These are phyloP conservation scores for Chenopodium berlandieri DNA, from an alignment of 148 eudicot genomes.

Conservation along the genomic window DNA sequence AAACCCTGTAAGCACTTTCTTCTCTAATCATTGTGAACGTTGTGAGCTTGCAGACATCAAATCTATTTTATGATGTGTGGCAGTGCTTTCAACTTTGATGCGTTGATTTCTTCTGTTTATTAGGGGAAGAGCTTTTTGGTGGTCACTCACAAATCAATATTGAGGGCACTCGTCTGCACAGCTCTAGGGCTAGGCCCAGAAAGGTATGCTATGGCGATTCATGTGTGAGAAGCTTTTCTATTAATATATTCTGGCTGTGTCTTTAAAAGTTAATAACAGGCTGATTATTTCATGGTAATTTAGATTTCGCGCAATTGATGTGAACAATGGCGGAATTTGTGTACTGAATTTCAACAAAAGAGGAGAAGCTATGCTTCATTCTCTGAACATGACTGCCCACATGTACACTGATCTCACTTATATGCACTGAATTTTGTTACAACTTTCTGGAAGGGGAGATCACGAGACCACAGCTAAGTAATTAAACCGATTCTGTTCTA, in stretches of 20 bases:
- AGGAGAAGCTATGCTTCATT: conserved; percentile 68
- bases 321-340: conserved; percentile 65
- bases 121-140: conserved; percentile 65
- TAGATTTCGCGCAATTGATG: conserved; percentile 66
- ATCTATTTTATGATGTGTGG: neutral
- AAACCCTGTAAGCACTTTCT: conserved; percentile 42
- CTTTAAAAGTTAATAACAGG: neutral
- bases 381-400: conserved; percentile 74
- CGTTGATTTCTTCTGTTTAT: neutral
- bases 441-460: neutral
- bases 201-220: conserved; percentile 37
- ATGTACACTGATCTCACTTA: conserved; percentile 61
- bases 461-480: neutral
- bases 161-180: conserved; percentile 67
- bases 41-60: neutral
- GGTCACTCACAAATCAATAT: conserved; percentile 70
- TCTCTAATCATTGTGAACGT: neutral
- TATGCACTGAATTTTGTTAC: conserved; percentile 33
- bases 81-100: neutral
- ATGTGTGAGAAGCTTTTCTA: neutral
- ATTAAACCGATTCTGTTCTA: neutral
- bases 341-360: conserved; percentile 57
- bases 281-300: conserved; percentile 16
- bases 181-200: conserved; percentile 71
- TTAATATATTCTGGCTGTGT: neutral